Evolutionary conservation across 139 green algal genomes (phyloP), one percentile per base, ranked within the genome.

Genomic region (Chlorokybus atmophyticus): DNA sequence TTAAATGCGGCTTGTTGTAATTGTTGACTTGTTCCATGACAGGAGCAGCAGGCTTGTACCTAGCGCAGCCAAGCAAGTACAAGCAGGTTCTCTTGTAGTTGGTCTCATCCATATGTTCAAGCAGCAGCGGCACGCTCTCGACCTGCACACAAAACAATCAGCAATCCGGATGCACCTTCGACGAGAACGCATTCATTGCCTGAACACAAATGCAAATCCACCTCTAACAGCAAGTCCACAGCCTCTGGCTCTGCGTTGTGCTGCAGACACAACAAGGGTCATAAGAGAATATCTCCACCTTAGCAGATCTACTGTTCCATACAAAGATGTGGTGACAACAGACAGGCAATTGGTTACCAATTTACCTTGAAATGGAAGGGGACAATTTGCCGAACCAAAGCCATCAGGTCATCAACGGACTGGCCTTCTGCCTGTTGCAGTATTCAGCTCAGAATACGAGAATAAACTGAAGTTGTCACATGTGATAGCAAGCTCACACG

Each of bases 201-300:
- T n/a, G n/a, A n/a, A n/a, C n/a, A n/a, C n/a, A n/a, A n/a, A n/a
- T n/a, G n/a, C n/a, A 35, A 52, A 23, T 62, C 29, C 38, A 91
- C 91, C 75, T 99, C 92, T n/a, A 99, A 73, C 51, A 95, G 78
- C 52, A 99, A 60, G 68, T 99, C 92, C 21, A 99, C 90, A 2
- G 92, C 92, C 66, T 99, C 92, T 1, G 91, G 92, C 78, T 98
- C 91, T 35, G 90, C 86, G 55, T 95, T 95, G 76, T 99, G 87
- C 10, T 69, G n/a, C n/a, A n/a, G n/a, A n/a, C n/a, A n/a, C n/a
- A n/a, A n/a, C n/a, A n/a, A n/a, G n/a, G n/a, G n/a, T n/a, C n/a
- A n/a, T n/a, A n/a, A n/a, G n/a, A n/a, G n/a, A n/a, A n/a, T n/a
- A n/a, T n/a, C n/a, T n/a, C n/a, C n/a, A n/a, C n/a, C n/a, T n/a